Base-by-base conservation (phyloP, 1,284 basidiomycete genomes). In the Mycena citricolor region DNA sequence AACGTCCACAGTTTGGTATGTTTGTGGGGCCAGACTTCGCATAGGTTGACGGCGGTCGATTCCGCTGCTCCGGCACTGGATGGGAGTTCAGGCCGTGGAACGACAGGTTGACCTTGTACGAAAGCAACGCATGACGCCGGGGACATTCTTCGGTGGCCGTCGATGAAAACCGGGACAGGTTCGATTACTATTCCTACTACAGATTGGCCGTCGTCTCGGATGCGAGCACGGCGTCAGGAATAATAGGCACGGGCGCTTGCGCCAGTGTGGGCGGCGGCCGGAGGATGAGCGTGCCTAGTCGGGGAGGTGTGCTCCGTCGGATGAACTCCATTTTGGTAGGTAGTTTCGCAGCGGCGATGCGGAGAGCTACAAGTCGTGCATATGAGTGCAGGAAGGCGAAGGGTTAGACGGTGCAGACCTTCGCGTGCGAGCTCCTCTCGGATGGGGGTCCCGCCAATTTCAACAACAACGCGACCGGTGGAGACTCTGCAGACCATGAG, bases 301-400 rank as follows among this genome's bases (percentile, higher is more conserved):
- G 79, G 19, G 94, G 90, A 2, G 82, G 81, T 1, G 89, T 74
- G 3, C 69, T 63, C 5, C 74, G 71, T 45, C 74, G 81, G 55
- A 98, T 86, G 65, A 98, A 95, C 64, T 98, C 94, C 63, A 90
- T 93, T 44, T 74, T 75, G 2, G 90, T 87, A 0, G 95, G 94
- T 14, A 99, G 75, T 63, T 97, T 97, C 44, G 82, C 83, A n/a
- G 88, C 77, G 5, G 93, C 95, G 49, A 93, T 82, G 39, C 90
- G 86, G 42, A 98, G 78, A 4, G 92, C 94, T 95, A 48, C 4
- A 31, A 31, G 21, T 48, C 20, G 37, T n/a, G 24, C 17, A n/a
- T 25, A 39, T 26, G 23, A n/a, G 24, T 20, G 8, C 20, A 8
- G 26, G 25, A 25, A 29, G 7, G 24, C 6, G 23, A 19, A n/a